Conservation (phyloP, 2,329 filamentous ascomycete species). For the Ascochyta fabae region DNA sequence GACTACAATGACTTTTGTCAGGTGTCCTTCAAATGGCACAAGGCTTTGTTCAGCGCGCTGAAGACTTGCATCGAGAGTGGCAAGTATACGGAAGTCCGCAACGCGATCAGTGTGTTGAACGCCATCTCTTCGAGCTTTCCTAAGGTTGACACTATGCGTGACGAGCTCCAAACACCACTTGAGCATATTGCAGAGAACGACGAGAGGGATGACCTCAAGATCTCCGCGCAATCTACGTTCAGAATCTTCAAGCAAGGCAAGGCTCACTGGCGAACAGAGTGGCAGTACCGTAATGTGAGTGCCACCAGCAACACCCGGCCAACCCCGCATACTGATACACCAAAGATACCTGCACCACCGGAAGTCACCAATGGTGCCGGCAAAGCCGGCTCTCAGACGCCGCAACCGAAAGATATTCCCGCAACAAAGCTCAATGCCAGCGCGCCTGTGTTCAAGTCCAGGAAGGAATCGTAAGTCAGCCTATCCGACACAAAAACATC, state of each 20-base stretch:
- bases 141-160: conserved; percentile 85
- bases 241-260: conserved; percentile 73
- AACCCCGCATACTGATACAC: conserved; percentile 17
- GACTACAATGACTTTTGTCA: conserved; percentile 87
- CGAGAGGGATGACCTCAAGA: conserved; percentile 74
- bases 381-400: conserved; percentile 43
- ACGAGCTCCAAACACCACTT: conserved; percentile 70
- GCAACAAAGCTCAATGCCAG: conserved; percentile 58
- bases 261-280: conserved; percentile 74
- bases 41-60: conserved; percentile 77
- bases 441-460: conserved; percentile 70
- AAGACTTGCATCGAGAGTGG: conserved; percentile 80
- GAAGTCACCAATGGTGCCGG: conserved; percentile 39
- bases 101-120: conserved; percentile 89
- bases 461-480: conserved; percentile 35
- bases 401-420: conserved; percentile 51
- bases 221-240: conserved; percentile 73
- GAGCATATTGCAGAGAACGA: conserved; percentile 63
- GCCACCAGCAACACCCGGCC: background rate
- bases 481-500: background rate
- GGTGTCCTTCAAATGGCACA: conserved; percentile 89
- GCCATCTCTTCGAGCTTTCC: conserved; percentile 83
- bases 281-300: conserved; percentile 73
- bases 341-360: conserved; percentile 29
- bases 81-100: conserved; percentile 98